Conservation (phyloP, 176 grass and related monocot genomes). For the Aegilops sharonensis region DNA sequence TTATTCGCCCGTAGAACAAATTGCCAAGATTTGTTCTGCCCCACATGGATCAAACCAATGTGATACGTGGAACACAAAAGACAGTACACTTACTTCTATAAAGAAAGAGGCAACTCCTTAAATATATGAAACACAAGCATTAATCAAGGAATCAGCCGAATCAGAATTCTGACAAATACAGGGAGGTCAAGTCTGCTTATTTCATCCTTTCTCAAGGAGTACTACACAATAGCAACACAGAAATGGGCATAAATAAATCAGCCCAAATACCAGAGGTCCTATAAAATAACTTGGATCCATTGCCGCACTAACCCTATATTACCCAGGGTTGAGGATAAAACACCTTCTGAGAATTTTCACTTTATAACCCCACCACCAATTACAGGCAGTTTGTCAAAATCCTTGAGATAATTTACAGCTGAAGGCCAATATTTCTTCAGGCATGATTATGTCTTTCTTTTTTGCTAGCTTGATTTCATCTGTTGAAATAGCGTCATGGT, state of each 20-base stretch:
- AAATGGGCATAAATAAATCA: background rate
- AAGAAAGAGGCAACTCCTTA: background rate
- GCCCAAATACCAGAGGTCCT: background rate
- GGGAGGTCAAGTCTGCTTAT: background rate
- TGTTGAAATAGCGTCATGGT: background rate
- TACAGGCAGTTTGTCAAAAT: background rate
- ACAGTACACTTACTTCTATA: background rate
- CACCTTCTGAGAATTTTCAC: constrained; percentile 3
- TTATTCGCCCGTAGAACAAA: background rate
- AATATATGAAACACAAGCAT: constrained; percentile 7
- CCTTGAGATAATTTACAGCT: constrained; percentile 12
- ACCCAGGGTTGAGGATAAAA: constrained; percentile 11
- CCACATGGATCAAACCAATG: background rate
- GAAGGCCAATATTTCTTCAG: background rate
- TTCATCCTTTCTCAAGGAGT: constrained; percentile 15
- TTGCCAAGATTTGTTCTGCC: background rate
- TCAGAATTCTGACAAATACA: background rate
- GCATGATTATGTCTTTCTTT: background rate
- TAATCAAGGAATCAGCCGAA: background rate
- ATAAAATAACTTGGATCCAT: background rate
- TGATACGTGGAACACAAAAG: constrained; percentile 11
- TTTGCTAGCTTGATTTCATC: background rate
- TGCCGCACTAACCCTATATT: background rate
- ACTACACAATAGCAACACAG: background rate
- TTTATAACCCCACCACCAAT: background rate